phyloP scores from a whole-genome alignment of 1,284 basidiomycete species.

The Ceratobasidium sp. region DNA sequence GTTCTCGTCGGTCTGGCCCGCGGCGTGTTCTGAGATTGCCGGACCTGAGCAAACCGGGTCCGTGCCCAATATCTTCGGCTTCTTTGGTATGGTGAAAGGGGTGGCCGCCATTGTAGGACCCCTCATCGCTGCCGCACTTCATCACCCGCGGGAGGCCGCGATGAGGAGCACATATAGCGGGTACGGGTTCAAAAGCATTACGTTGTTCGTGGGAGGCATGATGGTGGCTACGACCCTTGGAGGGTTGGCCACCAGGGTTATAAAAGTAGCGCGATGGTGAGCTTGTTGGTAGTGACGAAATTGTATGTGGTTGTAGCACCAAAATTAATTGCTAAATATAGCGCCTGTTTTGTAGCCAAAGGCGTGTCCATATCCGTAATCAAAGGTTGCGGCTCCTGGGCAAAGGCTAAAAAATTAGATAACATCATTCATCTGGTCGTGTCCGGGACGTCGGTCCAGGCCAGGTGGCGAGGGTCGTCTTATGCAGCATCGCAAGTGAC shows the following conservation, averaged over 20 bases:
- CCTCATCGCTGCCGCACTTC: slow-evolving; percentile 18
- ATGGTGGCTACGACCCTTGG: slow-evolving; percentile 44
- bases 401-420: no score
- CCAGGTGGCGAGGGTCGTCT: no score
- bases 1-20: slow-evolving; percentile 36
- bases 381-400: no score
- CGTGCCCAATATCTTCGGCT: slow-evolving; percentile 29
- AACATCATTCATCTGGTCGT: no score
- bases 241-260: slow-evolving; percentile 17
- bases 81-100: slow-evolving; percentile 30
- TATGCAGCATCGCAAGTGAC: no score
- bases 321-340: neutral
- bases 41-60: slow-evolving; percentile 29
- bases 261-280: slow-evolving; percentile 17
- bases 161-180: slow-evolving; percentile 17
- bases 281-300: neutral
- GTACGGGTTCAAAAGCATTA: slow-evolving; percentile 42
- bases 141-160: slow-evolving; percentile 8
- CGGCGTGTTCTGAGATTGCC: slow-evolving; percentile 41
- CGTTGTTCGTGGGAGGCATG: slow-evolving; percentile 45
- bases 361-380: no score
- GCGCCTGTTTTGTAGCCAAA: neutral
- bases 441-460: no score
- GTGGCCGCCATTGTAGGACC: slow-evolving; percentile 32
- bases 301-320: neutral